phyloP scores from a whole-genome alignment of 1,139 yeast genomes.

The Zygosaccharomyces pseudobailii region DNA sequence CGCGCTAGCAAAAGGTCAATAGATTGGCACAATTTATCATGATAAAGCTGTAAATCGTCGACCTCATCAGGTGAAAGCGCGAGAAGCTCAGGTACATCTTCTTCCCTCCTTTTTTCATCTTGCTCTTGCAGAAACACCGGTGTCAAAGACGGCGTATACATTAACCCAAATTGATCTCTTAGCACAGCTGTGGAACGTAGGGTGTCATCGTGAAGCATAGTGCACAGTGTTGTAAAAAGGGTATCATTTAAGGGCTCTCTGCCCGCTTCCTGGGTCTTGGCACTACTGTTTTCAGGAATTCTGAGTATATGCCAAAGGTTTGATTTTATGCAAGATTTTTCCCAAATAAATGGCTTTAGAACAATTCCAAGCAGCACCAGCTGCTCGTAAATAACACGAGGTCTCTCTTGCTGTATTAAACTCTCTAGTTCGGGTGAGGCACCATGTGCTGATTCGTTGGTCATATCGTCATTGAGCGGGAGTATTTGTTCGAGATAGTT shows the following conservation, averaged over 20 bases:
- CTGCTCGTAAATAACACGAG: conserved; percentile 30
- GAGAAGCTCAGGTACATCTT: conserved; percentile 18
- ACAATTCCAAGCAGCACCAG: conserved; percentile 23
- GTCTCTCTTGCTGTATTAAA: conserved; percentile 26
- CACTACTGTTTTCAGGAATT: conserved; percentile 13
- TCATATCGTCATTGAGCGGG: neutral
- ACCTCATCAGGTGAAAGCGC: conserved; percentile 4
- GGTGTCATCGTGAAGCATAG: conserved; percentile 7
- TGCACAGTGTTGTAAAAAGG: conserved; percentile 15
- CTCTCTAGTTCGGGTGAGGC: conserved; percentile 11
- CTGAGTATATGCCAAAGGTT: conserved; percentile 26
- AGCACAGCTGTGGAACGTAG: conserved; percentile 11
- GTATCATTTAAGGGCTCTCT: conserved; percentile 19
- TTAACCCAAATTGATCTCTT: conserved; percentile 18
- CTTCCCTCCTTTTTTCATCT: conserved; percentile 14
- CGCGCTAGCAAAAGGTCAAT: conserved; percentile 22
- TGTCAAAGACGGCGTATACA: conserved; percentile 18
- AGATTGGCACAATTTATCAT: conserved; percentile 27
- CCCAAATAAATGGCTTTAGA: conserved; percentile 28
- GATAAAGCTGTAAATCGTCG: conserved; percentile 18
- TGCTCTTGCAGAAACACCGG: conserved; percentile 16
- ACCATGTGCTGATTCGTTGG: neutral
- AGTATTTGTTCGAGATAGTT: conserved; percentile 8
- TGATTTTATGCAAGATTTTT: conserved; percentile 23
- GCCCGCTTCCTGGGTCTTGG: conserved; percentile 4